These are phyloP conservation scores for Oryza brachyantha DNA, from an alignment of 176 grass and related monocot species.

Conservation along the genomic window DNA sequence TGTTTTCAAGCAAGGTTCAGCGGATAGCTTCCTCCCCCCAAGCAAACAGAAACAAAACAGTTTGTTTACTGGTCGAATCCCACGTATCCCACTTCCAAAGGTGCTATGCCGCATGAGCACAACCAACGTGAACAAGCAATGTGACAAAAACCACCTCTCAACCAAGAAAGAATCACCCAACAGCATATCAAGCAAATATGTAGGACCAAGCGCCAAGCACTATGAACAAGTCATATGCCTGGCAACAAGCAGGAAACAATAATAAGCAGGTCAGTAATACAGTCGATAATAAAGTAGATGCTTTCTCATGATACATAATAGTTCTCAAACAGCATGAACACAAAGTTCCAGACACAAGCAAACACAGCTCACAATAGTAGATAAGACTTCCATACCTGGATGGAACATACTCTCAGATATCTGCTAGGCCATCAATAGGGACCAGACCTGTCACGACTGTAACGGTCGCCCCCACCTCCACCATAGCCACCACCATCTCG, in stretches of 20 bases:
- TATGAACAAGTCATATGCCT: conserved; percentile 56
- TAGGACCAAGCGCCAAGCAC: conserved; percentile 27
- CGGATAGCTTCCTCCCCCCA: conserved; percentile 11
- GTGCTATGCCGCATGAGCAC: conserved; percentile 10
- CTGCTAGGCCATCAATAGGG: conserved; percentile 48
- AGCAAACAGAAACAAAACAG: conserved; percentile 28
- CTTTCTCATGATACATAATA: conserved; percentile 42
- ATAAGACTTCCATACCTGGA: conserved; percentile 54
- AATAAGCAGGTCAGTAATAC: conserved; percentile 50
- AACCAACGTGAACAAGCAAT: conserved; percentile 12
- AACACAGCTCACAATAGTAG: conserved; percentile 31
- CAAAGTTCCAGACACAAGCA: conserved; percentile 26
- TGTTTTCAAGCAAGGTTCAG: conserved; percentile 36
- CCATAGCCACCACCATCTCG: conserved; percentile 49
- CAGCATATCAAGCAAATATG: conserved; percentile 39
- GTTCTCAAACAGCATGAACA: conserved; percentile 35
- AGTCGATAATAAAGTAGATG: conserved; percentile 40
- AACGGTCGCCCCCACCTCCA: conserved; percentile 45
- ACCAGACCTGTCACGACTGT: conserved; percentile 62
- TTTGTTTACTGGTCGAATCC: conserved; percentile 16
- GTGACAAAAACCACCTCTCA: conserved; percentile 32
- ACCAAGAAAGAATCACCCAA: conserved; percentile 37
- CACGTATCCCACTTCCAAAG: conserved; percentile 20
- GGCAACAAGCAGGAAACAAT: conserved; percentile 40
- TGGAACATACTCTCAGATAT: conserved; percentile 29